Conservation (phyloP, 768 basidiomycete species). For the Coprinopsis marcescibilis region DNA sequence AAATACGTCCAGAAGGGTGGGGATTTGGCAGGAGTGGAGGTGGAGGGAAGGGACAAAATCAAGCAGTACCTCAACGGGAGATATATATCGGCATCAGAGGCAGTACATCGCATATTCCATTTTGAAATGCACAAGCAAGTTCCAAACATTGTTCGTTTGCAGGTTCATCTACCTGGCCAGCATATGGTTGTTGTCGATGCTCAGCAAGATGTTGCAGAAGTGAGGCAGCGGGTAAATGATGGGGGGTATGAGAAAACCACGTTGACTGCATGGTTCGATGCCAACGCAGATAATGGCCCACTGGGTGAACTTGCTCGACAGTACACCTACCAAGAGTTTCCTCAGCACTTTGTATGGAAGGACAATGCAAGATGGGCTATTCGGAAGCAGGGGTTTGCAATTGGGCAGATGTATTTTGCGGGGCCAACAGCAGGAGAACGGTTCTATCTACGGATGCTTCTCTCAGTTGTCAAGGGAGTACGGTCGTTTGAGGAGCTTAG, state of each 20-base stretch:
- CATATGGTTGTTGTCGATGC: slow-evolving; percentile 33
- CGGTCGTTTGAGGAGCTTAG: slow-evolving; percentile 22
- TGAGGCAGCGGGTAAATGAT: slow-evolving; percentile 18
- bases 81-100: slow-evolving; percentile 32
- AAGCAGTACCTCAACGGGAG: slow-evolving; percentile 29
- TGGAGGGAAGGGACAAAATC: slow-evolving; percentile 33
- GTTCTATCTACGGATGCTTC: slow-evolving; percentile 36
- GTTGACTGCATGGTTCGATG: slow-evolving; percentile 27
- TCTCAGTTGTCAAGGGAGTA: slow-evolving; percentile 33
- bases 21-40: slow-evolving; percentile 32
- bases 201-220: slow-evolving; percentile 19
- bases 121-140: slow-evolving; percentile 26
- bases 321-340: slow-evolving; percentile 32
- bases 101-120: slow-evolving; percentile 28
- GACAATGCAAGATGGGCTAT: slow-evolving; percentile 21
- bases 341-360: slow-evolving; percentile 14
- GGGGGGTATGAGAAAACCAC: slow-evolving; percentile 13
- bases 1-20: slow-evolving; percentile 48
- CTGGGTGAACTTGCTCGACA: not conserved
- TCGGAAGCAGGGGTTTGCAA: slow-evolving; percentile 23
- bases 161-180: slow-evolving; percentile 37
- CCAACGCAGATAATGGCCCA: slow-evolving; percentile 18
- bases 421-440: slow-evolving; percentile 30
- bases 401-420: slow-evolving; percentile 37
- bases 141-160: slow-evolving; percentile 36